Evolutionary conservation across 805 yeast species (phyloP).

Genomic region (Brettanomyces nanus): DNA sequence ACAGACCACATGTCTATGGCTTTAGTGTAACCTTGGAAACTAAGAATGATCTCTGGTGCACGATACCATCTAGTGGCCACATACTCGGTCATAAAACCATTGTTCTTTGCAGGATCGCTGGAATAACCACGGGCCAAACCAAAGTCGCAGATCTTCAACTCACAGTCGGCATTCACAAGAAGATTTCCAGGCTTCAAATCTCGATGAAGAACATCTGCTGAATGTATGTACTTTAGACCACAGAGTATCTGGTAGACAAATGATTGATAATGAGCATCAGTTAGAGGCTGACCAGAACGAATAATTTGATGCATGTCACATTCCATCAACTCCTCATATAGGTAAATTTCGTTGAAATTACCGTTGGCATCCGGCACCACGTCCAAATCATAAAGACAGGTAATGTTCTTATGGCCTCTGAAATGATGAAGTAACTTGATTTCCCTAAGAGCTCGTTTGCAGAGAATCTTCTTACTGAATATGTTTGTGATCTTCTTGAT

Average conservation of each 20-base stretch:
- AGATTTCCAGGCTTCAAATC: constrained; percentile 93
- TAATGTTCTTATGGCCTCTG: constrained; percentile 93
- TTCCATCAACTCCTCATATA: constrained; percentile 96
- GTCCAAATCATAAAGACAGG: constrained; percentile 91
- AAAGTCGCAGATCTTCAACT: constrained; percentile 91
- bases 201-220: constrained; percentile 92
- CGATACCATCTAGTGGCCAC: constrained; percentile 99
- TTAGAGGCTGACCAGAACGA: constrained; percentile 83
- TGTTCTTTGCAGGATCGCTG: constrained; percentile 71
- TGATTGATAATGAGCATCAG: constrained; percentile 92
- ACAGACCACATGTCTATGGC: constrained; percentile 98
- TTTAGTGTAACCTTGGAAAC: constrained; percentile 89
- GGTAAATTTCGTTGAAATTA: constrained; percentile 81
- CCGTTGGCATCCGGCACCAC: constrained; percentile 65
- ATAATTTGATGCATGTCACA: constrained; percentile 98
- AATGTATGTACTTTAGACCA: constrained; percentile 89
- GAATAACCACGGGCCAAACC: constrained; percentile 92
- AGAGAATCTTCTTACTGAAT: constrained; percentile 80
- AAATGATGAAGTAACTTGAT: constrained; percentile 85
- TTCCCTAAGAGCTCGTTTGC: constrained; percentile 89
- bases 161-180: constrained; percentile 93
- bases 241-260: constrained; percentile 88
- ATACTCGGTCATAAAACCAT: constrained; percentile 93
- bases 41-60: constrained; percentile 95
- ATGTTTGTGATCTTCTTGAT: constrained; percentile 94